Conservation (phyloP, 1,284 basidiomycete genomes). For the Ceratobasidium sp. region DNA sequence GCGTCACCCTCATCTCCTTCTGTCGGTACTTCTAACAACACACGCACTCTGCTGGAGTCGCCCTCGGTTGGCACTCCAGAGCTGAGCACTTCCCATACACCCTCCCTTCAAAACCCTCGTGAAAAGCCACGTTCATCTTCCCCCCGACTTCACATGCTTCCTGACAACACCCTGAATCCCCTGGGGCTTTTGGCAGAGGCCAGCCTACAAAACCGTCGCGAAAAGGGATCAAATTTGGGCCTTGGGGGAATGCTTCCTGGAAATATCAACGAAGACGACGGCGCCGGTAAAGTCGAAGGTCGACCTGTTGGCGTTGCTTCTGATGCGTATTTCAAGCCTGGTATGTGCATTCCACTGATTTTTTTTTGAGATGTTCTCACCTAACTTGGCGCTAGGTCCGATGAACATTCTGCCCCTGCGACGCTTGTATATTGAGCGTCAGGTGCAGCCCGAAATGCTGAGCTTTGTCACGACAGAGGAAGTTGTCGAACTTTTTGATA, state of each 20-base stretch:
- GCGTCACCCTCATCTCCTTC: conserved; percentile 63
- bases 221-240: conserved; percentile 31
- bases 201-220: conserved; percentile 80
- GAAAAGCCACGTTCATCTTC: conserved; percentile 47
- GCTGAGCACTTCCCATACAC: conserved; percentile 3
- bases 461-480: conserved; percentile 83
- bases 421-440: conserved; percentile 86
- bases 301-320: conserved; percentile 34
- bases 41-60: conserved; percentile 44
- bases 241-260: conserved; percentile 14
- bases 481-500: conserved; percentile 88
- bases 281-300: conserved; percentile 74
- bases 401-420: conserved; percentile 87
- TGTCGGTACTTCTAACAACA: conserved; percentile 48
- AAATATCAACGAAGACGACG: conserved; percentile 52
- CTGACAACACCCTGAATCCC: conserved; percentile 90
- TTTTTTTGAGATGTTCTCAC: conserved; percentile 3
- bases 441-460: conserved; percentile 88
- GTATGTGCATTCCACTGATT: conserved; percentile 53
- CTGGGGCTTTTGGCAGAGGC: conserved; percentile 90
- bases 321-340: conserved; percentile 93
- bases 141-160: conserved; percentile 84
- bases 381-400: conserved; percentile 59
- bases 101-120: conserved; percentile 6
- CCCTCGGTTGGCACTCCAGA: conserved; percentile 38